Evolutionary conservation across 2,329 filamentous ascomycete species (phyloP).

Genomic region (Penicillium sp.): DNA sequence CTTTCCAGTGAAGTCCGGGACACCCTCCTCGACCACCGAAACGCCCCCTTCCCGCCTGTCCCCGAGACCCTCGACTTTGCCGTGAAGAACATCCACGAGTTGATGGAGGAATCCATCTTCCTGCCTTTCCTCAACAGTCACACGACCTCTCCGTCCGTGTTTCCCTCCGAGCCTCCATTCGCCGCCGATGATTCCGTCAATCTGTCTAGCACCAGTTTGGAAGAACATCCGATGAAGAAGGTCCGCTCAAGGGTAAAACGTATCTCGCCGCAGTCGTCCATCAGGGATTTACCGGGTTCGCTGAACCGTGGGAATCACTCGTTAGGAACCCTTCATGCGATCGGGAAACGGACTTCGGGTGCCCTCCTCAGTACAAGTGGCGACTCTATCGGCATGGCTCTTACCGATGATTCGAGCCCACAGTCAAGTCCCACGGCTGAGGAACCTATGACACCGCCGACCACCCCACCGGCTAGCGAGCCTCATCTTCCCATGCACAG

Average conservation of each 20-base stretch:
- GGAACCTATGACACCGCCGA: constrained; percentile 53
- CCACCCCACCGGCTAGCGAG: constrained; percentile 52
- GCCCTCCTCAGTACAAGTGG: constrained; percentile 39
- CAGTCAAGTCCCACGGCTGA: constrained; percentile 43
- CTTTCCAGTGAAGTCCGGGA: constrained; percentile 84
- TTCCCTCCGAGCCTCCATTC: constrained; percentile 46
- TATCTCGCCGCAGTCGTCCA: constrained; percentile 34
- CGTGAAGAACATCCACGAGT: constrained; percentile 83
- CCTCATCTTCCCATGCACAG: constrained; percentile 34
- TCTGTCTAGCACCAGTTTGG: constrained; percentile 30
- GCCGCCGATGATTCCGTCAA: constrained; percentile 38
- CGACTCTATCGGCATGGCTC: constrained; percentile 37
- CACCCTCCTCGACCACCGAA: constrained; percentile 67
- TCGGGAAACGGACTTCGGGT: constrained; percentile 39
- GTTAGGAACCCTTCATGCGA: constrained; percentile 31
- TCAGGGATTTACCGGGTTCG: constrained; percentile 31
- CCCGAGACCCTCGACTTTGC: constrained; percentile 79
- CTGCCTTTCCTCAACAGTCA: constrained; percentile 82
- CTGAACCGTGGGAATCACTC: constrained; percentile 33
- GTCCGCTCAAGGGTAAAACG: constrained; percentile 30
- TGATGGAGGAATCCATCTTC: constrained; percentile 96
- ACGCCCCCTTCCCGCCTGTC: constrained; percentile 62
- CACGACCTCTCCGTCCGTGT: constrained; percentile 50
- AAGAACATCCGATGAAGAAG: constrained; percentile 32
- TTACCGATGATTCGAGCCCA: constrained; percentile 49